Evolutionary conservation across 2,329 filamentous ascomycete species (phyloP).

Genomic region (Rutstroemia sp.): DNA sequence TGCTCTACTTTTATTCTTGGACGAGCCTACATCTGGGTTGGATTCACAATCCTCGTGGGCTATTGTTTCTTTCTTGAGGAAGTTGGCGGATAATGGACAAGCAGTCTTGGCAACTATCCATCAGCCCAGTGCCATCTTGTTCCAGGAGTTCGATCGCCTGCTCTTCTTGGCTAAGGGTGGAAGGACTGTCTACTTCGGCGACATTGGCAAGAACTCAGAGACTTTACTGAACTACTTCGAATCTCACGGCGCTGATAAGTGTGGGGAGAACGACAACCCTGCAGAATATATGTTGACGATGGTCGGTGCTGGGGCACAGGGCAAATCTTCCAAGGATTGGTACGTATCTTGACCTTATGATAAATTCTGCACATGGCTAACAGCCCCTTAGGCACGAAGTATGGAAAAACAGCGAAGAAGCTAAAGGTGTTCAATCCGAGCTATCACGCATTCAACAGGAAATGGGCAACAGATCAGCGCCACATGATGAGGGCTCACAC

Average conservation of each 20-base stretch:
- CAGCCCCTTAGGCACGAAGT: conserved; percentile 27
- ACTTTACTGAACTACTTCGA: conserved; percentile 59
- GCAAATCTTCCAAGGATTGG: conserved; percentile 53
- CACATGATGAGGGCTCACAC: conserved; percentile 39
- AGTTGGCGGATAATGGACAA: conserved; percentile 81
- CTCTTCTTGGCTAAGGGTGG: conserved; percentile 73
- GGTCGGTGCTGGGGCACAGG: conserved; percentile 53
- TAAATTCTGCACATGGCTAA: background rate
- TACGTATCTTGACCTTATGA: background rate
- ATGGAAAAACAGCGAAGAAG: conserved; percentile 32
- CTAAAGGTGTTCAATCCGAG: conserved; percentile 28
- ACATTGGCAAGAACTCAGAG: conserved; percentile 49
- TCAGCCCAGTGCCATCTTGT: conserved; percentile 88
- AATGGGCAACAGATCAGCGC: conserved; percentile 44
- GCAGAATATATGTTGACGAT: conserved; percentile 53
- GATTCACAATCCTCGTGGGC: conserved; percentile 94
- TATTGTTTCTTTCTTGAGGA: conserved; percentile 80
- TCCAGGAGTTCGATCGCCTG: conserved; percentile 81
- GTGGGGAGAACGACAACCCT: conserved; percentile 65
- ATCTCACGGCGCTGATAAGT: conserved; percentile 57
- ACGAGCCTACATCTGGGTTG: conserved; percentile 90
- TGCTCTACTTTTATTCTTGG: conserved; percentile 80
- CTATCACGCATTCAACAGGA: conserved; percentile 24
- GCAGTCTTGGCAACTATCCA: conserved; percentile 94
- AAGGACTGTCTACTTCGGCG: conserved; percentile 74